Evolutionary conservation across 805 yeast species (phyloP).

Genomic region (Ogataea pilisensis): DNA sequence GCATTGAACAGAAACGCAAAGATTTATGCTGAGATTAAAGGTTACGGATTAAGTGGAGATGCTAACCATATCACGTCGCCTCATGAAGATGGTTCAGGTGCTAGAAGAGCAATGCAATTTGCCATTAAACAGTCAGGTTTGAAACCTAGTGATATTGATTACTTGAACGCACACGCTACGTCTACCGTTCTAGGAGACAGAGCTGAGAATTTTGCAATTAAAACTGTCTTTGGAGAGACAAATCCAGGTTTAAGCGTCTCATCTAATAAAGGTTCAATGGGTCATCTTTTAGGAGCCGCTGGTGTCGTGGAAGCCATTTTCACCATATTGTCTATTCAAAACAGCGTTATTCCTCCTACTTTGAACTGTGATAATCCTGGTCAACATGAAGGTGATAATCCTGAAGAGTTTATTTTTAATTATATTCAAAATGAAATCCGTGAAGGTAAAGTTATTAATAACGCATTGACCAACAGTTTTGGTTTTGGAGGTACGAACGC

Average conservation of each 20-base stretch:
- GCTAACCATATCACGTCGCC: conserved; percentile 95
- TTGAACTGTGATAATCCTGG: conserved; percentile 59
- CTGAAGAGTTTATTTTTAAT: conserved; percentile 44
- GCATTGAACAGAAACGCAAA: conserved; percentile 61
- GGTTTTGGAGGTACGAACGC: conserved; percentile 98
- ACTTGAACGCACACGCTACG: conserved; percentile 96
- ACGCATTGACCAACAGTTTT: conserved; percentile 83
- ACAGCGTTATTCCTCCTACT: conserved; percentile 71
- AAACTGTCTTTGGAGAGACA: conserved; percentile 41
- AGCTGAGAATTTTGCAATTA: conserved; percentile 79
- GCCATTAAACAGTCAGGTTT: conserved; percentile 57
- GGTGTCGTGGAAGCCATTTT: conserved; percentile 91
- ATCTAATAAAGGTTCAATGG: conserved; percentile 88
- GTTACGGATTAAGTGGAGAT: conserved; percentile 91
- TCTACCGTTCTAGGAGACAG: conserved; percentile 85
- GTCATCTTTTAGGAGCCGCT: conserved; percentile 93
- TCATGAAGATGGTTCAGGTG: conserved; percentile 76
- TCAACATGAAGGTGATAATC: conserved; percentile 42
- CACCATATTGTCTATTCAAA: conserved; percentile 60
- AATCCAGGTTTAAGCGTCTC: conserved; percentile 49
- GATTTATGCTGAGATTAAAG: conserved; percentile 76
- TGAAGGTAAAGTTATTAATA: conserved; percentile 34
- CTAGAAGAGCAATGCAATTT: conserved; percentile 72
- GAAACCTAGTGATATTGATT: conserved; percentile 51
- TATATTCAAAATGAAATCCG: conserved; percentile 51